Base-by-base conservation (phyloP, 768 basidiomycete genomes). In the Leccinum olivaceopallidum region DNA sequence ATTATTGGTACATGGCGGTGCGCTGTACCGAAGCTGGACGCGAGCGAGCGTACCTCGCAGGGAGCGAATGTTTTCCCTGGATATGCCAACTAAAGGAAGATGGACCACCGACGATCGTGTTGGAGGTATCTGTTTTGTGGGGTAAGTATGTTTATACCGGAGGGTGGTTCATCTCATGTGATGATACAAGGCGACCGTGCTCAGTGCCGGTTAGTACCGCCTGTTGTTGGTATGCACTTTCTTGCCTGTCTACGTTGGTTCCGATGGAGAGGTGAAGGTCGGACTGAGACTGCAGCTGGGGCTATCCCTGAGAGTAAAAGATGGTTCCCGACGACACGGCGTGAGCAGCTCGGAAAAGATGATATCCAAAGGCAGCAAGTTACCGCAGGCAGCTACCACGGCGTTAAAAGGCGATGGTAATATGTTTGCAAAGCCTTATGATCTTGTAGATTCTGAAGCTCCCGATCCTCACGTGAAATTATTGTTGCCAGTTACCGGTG, bases 81-180 rank as follows among this genome's bases (percentile, higher is more conserved):
- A 30, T 30, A 30, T 30, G 8, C 28, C 28, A 32, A 10, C 30
- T 32, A 4, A 32, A 32, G 30, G 30, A 32, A 32, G 9, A 32
- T 32, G 30, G 30, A 32, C 9, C 30, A 32, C 30, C 9, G 30
- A 32, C 30, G 30, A 32, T 9, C 30, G 30, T 32, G 30, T 32
- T 32, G 30, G 30, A 32, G 30, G 30, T 32, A 32, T 32, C 37
- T 84, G 9, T 86, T 85, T 65, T 75, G 80, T 37, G 84, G 80
- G 55, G 74, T 77, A 65, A 18, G 66, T 63, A 37, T 10, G 3
- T 44, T 28, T 34, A 34, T 48, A 6, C 52, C 18, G 10, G 18
- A 4, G 18, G 18, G 24, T 14, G 4, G 8, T 9, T 8, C 24
- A 2, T 8, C 24, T 65, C 32, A 20, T 42, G 13, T 32, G 68